Evolutionary conservation across 225 moss, liverwort and hornwort genomes (phyloP), one percentile per base, ranked within the genome.

Genomic region (Bryum argenteum): DNA sequence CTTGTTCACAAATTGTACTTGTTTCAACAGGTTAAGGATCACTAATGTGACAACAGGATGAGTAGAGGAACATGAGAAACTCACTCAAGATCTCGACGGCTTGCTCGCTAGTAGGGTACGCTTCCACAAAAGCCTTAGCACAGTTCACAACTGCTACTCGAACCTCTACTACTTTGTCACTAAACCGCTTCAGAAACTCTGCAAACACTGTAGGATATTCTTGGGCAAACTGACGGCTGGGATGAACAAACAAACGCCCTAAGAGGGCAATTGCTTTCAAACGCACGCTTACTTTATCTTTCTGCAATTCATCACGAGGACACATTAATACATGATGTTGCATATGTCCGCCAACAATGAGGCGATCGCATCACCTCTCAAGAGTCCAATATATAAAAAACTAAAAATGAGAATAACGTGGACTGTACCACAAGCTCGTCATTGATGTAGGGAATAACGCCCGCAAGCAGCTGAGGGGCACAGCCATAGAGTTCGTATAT

Each of bases 401-500:
- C 33, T 14, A 26, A 70, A 65, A 15, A 26, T 41, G 39, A 56
- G 22, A 63, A 24, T 54, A 61, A 44, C 19, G 69, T 18, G 19
- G 28, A 77, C 79, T 68, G 8, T 86, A 95, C 92, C 90, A 90
- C 79, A 67, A 95, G 84, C 79, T 95, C 90, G 59, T 85, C 90
- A 23, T 85, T 90, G 71, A 92, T 76, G 61, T 90, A 84, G 38
- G 94, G 94, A 81, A 95, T 90, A 69, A 95, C 90, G 22, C 89
- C 92, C 53, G 92, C 69, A 18, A 91, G 90, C 85, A 95, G 86
- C 74, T 95, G 87, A 67, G 90, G 89, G 43, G 90, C 91, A 86
- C 92, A 95, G 18, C 73, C 69, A 67, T 92, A 95, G 45, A 95
- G 90, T 79, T 95, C 94, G 55, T 85, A 95, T 63, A 95, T 90